Evolutionary conservation across 768 basidiomycete species (phyloP).

Genomic region (Termitomyces sp.): DNA sequence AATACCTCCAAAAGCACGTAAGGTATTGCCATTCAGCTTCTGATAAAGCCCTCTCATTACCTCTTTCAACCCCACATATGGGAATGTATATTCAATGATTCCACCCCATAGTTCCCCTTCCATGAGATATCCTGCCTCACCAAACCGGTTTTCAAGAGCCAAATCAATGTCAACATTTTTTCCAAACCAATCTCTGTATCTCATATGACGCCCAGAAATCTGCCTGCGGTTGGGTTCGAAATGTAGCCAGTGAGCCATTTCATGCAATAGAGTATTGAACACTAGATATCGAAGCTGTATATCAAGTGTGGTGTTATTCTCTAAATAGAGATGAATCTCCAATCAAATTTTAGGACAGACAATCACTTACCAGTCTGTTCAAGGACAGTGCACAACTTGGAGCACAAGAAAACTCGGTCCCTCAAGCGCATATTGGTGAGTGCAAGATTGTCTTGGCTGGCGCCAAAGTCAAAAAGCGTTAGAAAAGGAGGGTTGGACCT

Average conservation of each 20-base stretch:
- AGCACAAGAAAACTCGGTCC: background rate
- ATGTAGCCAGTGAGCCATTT: background rate
- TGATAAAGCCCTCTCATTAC: background rate
- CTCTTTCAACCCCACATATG: background rate
- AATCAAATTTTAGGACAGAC: background rate
- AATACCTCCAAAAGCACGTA: background rate
- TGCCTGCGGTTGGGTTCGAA: background rate
- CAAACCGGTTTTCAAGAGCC: background rate
- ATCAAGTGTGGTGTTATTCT: background rate
- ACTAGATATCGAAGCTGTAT: background rate
- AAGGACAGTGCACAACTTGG: background rate
- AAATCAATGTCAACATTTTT: background rate
- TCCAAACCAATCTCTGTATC: background rate
- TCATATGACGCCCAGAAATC: background rate
- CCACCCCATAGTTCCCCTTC: background rate
- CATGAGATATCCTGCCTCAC: background rate
- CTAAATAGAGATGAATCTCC: background rate
- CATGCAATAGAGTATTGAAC: background rate
- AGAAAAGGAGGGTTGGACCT: background rate
- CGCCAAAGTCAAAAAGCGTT: background rate
- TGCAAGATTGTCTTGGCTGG: background rate
- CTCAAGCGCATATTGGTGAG: background rate
- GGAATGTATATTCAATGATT: background rate
- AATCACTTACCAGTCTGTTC: background rate
- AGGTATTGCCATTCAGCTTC: background rate